These are phyloP conservation scores for Magnaporthales sp. DNA, from an alignment of 2,329 filamentous ascomycete genomes.

Conservation along the genomic window DNA sequence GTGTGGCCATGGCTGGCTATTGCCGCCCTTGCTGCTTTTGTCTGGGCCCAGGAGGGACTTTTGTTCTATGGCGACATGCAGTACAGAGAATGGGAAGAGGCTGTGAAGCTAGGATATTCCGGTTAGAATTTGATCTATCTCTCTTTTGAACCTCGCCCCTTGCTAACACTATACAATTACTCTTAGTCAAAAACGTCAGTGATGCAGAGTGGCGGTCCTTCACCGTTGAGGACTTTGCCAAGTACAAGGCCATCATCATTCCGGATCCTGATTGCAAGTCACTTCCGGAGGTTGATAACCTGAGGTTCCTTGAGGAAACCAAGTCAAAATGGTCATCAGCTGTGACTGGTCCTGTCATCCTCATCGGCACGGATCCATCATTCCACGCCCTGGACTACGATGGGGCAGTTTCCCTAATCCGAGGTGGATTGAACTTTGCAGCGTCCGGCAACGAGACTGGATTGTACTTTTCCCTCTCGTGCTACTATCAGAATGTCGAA, in stretches of 20 bases:
- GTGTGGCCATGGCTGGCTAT: not conserved
- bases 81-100: not conserved
- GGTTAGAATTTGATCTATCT: not conserved
- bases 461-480: slow-evolving; percentile 30
- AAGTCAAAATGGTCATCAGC: slow-evolving; percentile 30
- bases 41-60: not conserved
- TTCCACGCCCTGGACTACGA: slow-evolving; percentile 17
- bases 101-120: not conserved
- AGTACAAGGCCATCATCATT: slow-evolving; percentile 34
- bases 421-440: slow-evolving; percentile 23
- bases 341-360: slow-evolving; percentile 29
- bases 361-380: slow-evolving; percentile 30
- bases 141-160: not conserved
- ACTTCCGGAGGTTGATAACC: slow-evolving; percentile 15
- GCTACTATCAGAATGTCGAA: slow-evolving; percentile 25
- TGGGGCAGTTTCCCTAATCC: slow-evolving; percentile 26
- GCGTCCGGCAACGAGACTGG: slow-evolving; percentile 12
- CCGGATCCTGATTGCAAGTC: slow-evolving; percentile 26
- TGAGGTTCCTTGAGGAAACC: slow-evolving; percentile 27
- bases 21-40: not conserved
- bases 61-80: slow-evolving; percentile 1
- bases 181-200: not conserved
- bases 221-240: slow-evolving; percentile 30
- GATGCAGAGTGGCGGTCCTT: slow-evolving; percentile 4
- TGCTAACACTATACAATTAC: not conserved